Conservation (phyloP, 208 protist species). For the Wallacemonas sp. region DNA sequence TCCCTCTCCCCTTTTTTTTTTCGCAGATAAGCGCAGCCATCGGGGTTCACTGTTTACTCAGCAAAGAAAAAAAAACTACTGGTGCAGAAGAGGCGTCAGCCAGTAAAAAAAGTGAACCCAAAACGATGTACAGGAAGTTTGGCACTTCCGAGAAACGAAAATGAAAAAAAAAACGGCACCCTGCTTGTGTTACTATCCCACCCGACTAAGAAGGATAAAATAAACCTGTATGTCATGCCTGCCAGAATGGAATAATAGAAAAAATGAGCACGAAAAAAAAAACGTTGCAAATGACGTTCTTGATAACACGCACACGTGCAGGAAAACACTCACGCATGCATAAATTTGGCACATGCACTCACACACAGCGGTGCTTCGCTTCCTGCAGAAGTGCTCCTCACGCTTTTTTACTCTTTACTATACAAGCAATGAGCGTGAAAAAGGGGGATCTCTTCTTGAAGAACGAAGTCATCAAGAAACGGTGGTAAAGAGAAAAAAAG, state of each 20-base stretch:
- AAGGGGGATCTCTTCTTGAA: no score
- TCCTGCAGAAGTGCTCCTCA: no score
- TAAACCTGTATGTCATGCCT: no score
- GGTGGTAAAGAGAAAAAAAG: neutral
- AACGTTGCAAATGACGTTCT: neutral
- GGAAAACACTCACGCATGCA: neutral
- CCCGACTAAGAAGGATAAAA: no score
- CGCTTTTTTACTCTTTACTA: neutral
- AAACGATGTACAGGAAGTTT: neutral
- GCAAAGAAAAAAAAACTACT: no score
- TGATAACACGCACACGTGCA: neutral
- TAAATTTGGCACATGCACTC: neutral
- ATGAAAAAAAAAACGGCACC: neutral
- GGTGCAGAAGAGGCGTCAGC: no score
- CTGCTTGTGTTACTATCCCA: no score
- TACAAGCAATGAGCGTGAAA: neutral
- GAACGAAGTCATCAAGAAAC: neutral
- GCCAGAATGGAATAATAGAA: neutral
- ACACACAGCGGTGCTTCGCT: neutral
- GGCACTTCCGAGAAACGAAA: neutral
- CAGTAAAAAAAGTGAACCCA: no score
- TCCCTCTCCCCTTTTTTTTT: no score
- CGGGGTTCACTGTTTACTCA: no score
- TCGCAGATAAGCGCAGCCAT: no score
- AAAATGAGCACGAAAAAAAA: neutral